Evolutionary conservation across 306 rosid species (phyloP).

Genomic region (Vicia faba): DNA sequence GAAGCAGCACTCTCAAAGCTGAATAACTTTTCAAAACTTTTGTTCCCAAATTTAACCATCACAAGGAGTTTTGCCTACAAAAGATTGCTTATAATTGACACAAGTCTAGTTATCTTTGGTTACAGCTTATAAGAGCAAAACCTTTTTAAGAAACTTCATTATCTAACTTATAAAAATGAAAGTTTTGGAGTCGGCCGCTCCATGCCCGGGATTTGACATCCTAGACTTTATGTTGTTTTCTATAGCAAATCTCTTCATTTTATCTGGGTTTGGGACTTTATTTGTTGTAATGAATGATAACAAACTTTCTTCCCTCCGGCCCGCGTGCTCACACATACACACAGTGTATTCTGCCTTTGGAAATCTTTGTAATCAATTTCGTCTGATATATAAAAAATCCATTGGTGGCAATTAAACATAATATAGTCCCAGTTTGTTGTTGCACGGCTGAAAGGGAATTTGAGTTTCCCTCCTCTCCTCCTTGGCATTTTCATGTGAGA

Average conservation of each 20-base stretch:
- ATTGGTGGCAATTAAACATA: neutral
- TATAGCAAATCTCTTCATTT: neutral
- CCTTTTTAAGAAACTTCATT: no score
- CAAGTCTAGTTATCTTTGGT: no score
- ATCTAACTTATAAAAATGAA: no score
- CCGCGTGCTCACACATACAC: no score
- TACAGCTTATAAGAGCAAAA: no score
- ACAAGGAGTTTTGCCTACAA: neutral
- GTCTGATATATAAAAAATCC: neutral
- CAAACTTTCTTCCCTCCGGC: neutral
- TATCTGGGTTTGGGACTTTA: neutral
- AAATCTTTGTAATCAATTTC: constrained; percentile 4
- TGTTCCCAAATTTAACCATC: constrained; percentile 4
- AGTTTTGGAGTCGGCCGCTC: neutral
- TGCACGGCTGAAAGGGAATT: neutral
- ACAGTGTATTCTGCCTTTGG: neutral
- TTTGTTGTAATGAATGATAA: neutral
- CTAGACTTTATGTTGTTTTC: neutral
- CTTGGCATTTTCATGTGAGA: neutral
- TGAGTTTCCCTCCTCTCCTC: no score
- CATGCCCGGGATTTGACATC: neutral
- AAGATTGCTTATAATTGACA: neutral
- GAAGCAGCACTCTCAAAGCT: neutral
- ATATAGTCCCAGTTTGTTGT: neutral
- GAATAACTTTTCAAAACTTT: neutral